These are phyloP conservation scores for Kwoniella heveanensis DNA, from an alignment of 768 basidiomycete species.

Conservation along the genomic window DNA sequence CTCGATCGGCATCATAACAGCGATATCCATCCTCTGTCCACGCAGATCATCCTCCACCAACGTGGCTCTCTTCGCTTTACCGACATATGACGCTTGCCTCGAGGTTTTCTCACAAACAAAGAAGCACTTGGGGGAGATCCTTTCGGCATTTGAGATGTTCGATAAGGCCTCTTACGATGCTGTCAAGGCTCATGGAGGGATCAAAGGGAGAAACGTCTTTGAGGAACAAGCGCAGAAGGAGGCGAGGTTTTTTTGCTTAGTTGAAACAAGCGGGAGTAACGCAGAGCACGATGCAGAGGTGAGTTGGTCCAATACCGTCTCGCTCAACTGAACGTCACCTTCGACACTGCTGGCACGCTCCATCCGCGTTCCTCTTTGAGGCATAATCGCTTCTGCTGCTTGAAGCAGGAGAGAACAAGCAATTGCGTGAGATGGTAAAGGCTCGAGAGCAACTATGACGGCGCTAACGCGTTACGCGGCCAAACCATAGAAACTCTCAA, in stretches of 20 bases:
- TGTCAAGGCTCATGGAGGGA: conserved; percentile 48
- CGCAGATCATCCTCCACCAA: conserved; percentile 71
- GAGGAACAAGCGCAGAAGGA: conserved; percentile 60
- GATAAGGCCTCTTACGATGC: conserved; percentile 70
- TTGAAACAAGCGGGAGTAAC: conserved; percentile 89
- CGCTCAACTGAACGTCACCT: no score
- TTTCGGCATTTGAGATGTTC: conserved; percentile 95
- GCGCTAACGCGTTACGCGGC: background rate
- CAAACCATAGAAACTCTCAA: conserved; percentile 72
- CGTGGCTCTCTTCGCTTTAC: conserved; percentile 86
- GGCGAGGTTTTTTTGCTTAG: conserved; percentile 76
- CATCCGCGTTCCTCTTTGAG: no score
- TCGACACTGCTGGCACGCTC: no score
- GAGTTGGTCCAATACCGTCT: conserved; percentile 17
- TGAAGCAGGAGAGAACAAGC: no score
- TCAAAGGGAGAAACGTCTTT: conserved; percentile 57
- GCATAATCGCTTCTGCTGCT: no score
- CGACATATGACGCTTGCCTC: conserved; percentile 80
- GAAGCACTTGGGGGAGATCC: conserved; percentile 81
- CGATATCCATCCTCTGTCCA: conserved; percentile 90
- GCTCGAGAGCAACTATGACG: background rate
- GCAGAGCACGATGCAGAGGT: conserved; percentile 91
- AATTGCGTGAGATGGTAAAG: no score
- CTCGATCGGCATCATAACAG: conserved; percentile 92
- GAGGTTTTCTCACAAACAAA: conserved; percentile 80